Conservation (phyloP, 2,329 filamentous ascomycete species). For the Cladosporium sp. region DNA sequence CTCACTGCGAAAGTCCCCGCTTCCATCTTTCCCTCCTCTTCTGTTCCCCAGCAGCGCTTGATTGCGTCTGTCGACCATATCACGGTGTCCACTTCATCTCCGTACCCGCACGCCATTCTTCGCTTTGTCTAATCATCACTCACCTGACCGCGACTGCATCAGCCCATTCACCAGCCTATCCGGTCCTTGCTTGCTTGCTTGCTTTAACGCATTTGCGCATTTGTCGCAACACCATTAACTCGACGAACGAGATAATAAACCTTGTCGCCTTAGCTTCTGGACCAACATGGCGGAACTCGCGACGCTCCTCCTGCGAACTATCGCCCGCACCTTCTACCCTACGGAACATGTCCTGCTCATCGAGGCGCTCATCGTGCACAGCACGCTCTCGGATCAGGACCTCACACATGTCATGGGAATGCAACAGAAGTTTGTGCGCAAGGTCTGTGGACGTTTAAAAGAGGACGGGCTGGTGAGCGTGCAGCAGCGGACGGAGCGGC, state of each 20-base stretch:
- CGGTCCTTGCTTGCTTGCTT: neutral
- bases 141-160: too few relatives aligned
- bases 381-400: conserved; percentile 74
- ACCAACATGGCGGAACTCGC: conserved; percentile 51
- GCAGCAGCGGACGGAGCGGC: conserved; percentile 47
- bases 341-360: conserved; percentile 76
- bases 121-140: neutral
- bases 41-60: conserved; percentile 23
- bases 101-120: neutral
- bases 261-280: neutral
- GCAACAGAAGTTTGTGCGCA: conserved; percentile 86
- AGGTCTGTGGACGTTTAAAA: conserved; percentile 74
- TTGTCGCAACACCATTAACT: neutral
- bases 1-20: neutral
- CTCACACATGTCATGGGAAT: conserved; percentile 80
- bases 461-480: conserved; percentile 81
- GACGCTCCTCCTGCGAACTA: conserved; percentile 76
- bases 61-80: conserved; percentile 21
- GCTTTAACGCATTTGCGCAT: neutral
- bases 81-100: neutral
- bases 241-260: neutral
- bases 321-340: conserved; percentile 79
- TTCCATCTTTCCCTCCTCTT: neutral
- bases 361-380: conserved; percentile 71
- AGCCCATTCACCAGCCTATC: neutral